Evolutionary conservation across 129 eudicot species (phyloP).

Genomic region (Lactuca saligna): DNA sequence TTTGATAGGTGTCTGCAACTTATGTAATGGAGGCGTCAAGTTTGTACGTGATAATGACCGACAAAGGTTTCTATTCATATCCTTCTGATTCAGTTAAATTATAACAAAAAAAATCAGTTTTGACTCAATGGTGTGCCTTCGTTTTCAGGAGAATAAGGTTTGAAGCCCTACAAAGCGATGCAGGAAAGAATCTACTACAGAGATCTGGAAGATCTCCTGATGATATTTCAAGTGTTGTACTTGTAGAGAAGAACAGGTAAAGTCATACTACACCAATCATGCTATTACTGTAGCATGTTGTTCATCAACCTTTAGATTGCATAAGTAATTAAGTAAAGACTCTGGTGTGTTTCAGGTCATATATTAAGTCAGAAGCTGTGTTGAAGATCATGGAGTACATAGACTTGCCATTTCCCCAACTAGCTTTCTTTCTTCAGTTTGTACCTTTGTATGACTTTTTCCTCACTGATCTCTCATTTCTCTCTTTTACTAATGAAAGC

Average conservation of each 20-base stretch:
- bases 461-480: not conserved
- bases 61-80: conserved; percentile 50
- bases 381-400: conserved; percentile 97
- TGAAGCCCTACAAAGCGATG: conserved; percentile 92
- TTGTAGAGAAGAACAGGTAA: conserved; percentile 82
- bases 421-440: conserved; percentile 84
- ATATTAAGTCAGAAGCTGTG: conserved; percentile 93
- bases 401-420: conserved; percentile 90
- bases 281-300: not conserved
- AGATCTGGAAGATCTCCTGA: conserved; percentile 97
- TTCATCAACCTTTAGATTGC: not conserved
- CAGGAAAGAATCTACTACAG: conserved; percentile 69
- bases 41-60: conserved; percentile 84
- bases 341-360: conserved; percentile 57
- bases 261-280: not conserved
- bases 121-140: not conserved
- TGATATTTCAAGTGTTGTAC: conserved; percentile 97
- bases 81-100: not conserved
- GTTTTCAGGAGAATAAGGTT: conserved; percentile 77
- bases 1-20: conserved; percentile 89
- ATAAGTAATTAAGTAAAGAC: not conserved
- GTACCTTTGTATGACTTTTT: conserved; percentile 70
- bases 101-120: not conserved
- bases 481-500: not conserved
- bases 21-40: conserved; percentile 97